These are phyloP conservation scores for Panellus pusillus DNA, from an alignment of 768 basidiomycete species.

Conservation along the genomic window DNA sequence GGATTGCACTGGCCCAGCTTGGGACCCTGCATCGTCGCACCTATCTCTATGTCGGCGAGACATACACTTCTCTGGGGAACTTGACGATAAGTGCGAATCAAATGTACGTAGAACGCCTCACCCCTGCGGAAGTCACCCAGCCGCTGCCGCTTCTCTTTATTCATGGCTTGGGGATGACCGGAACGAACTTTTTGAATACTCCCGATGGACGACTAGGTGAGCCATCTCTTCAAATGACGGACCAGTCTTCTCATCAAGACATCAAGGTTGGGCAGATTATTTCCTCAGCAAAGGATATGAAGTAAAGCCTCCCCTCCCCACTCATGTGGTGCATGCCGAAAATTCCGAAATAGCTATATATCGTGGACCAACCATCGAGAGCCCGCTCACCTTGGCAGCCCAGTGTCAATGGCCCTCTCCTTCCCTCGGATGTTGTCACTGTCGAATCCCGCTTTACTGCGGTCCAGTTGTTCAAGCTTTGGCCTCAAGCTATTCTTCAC, in stretches of 20 bases:
- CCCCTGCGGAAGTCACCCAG: conserved; percentile 38
- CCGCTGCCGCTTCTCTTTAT: conserved; percentile 47
- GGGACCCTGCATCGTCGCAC: conserved; percentile 44
- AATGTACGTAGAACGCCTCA: conserved; percentile 54
- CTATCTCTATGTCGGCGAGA: conserved; percentile 51
- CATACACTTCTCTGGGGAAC: conserved; percentile 35
- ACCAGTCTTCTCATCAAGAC: too few species aligned
- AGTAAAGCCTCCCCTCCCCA: conserved; percentile 26
- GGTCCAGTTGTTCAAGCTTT: conserved; percentile 29
- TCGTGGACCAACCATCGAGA: conserved; percentile 38
- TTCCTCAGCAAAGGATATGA: conserved; percentile 52
- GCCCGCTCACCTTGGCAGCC: conserved; percentile 38
- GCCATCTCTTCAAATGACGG: too few species aligned
- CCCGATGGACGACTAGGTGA: conserved; percentile 46
- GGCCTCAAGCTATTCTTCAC: conserved; percentile 34
- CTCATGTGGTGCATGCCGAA: not conserved
- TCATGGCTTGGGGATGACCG: conserved; percentile 54
- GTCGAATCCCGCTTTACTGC: conserved; percentile 37
- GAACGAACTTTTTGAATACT: conserved; percentile 52
- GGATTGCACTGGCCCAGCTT: conserved; percentile 5
- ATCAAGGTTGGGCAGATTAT: conserved; percentile 52
- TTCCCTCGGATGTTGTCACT: conserved; percentile 18
- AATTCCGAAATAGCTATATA: conserved; percentile 34
- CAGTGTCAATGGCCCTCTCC: conserved; percentile 28
- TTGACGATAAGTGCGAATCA: conserved; percentile 43